Conservation (phyloP, 805 yeast genomes). For the Clavispora phyllophila region DNA sequence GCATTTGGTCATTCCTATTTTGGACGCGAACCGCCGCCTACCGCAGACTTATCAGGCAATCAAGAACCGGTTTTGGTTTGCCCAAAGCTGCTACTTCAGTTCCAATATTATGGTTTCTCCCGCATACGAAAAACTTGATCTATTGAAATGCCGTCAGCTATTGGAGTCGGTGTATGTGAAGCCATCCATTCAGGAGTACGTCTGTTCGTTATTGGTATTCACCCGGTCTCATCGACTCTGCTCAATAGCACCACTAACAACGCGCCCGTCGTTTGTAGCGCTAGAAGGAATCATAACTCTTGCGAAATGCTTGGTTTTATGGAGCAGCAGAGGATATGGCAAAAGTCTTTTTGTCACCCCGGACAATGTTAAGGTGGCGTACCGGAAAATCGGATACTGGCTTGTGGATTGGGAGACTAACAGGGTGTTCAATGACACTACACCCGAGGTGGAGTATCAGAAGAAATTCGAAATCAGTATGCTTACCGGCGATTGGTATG, state of each 20-base stretch:
- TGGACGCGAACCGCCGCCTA: slow-evolving; percentile 2
- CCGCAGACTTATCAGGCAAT: slow-evolving; percentile 11
- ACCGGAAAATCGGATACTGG: slow-evolving; percentile 39
- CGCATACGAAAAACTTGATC: neutral
- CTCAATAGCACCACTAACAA: slow-evolving; percentile 32
- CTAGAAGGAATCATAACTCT: slow-evolving; percentile 26
- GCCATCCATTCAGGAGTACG: slow-evolving; percentile 33
- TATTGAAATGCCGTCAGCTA: slow-evolving; percentile 4
- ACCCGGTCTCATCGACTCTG: slow-evolving; percentile 35
- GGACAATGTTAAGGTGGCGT: slow-evolving; percentile 32
- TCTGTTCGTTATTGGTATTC: slow-evolving; percentile 32
- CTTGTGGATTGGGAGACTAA: slow-evolving; percentile 38
- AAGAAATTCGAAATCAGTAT: slow-evolving; percentile 25
- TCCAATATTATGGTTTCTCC: neutral
- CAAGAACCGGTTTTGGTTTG: slow-evolving; percentile 16
- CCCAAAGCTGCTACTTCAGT: slow-evolving; percentile 1
- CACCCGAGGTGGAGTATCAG: slow-evolving; percentile 8
- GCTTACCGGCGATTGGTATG: slow-evolving; percentile 42
- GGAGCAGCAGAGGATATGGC: slow-evolving; percentile 5
- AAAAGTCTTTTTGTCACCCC: slow-evolving; percentile 28
- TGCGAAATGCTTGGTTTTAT: slow-evolving; percentile 23
- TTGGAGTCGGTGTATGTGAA: slow-evolving; percentile 20
- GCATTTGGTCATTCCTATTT: slow-evolving; percentile 9
- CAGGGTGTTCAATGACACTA: slow-evolving; percentile 9
- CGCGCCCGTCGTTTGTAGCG: slow-evolving; percentile 30